These are phyloP conservation scores for Leccinum proximum DNA, from an alignment of 1,284 basidiomycete species.

Conservation along the genomic window DNA sequence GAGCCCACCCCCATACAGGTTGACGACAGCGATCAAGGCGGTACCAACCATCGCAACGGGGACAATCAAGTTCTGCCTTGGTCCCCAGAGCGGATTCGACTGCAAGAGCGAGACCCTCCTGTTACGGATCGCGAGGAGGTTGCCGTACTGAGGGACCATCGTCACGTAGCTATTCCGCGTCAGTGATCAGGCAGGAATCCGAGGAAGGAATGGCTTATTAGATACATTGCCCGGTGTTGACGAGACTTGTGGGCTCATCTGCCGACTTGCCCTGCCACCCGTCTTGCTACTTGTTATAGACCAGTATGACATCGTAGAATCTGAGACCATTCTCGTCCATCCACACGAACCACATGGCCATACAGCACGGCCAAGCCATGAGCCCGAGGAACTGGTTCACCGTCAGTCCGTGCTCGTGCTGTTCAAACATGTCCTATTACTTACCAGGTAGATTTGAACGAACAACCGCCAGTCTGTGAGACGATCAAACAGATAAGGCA, in stretches of 20 bases:
- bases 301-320: slow-evolving; percentile 39
- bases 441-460: slow-evolving; percentile 32
- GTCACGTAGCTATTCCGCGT: slow-evolving; percentile 37
- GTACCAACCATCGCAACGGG: slow-evolving; percentile 37
- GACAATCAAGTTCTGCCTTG: slow-evolving; percentile 35
- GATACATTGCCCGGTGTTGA: slow-evolving; percentile 38
- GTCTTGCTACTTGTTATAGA: slow-evolving; percentile 36
- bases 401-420: neutral
- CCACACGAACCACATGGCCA: slow-evolving; percentile 40
- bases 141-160: slow-evolving; percentile 37
- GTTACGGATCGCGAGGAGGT: slow-evolving; percentile 34
- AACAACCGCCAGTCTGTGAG: slow-evolving; percentile 38
- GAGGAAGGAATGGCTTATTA: slow-evolving; percentile 34
- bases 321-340: slow-evolving; percentile 35
- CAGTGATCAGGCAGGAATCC: slow-evolving; percentile 18
- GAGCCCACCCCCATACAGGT: no score
- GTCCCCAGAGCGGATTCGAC: slow-evolving; percentile 39
- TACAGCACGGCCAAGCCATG: slow-evolving; percentile 44
- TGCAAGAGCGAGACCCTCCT: slow-evolving; percentile 33
- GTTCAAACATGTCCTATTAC: slow-evolving; percentile 7
- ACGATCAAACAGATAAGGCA: slow-evolving; percentile 34
- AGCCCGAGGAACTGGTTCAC: slow-evolving; percentile 38
- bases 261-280: slow-evolving; percentile 31
- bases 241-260: slow-evolving; percentile 30
- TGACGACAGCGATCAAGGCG: slow-evolving; percentile 36